Evolutionary conservation across 495 filamentous ascomycete genomes (phyloP), one percentile per base, ranked within the genome.

Genomic region (Daldinia childiae): DNA sequence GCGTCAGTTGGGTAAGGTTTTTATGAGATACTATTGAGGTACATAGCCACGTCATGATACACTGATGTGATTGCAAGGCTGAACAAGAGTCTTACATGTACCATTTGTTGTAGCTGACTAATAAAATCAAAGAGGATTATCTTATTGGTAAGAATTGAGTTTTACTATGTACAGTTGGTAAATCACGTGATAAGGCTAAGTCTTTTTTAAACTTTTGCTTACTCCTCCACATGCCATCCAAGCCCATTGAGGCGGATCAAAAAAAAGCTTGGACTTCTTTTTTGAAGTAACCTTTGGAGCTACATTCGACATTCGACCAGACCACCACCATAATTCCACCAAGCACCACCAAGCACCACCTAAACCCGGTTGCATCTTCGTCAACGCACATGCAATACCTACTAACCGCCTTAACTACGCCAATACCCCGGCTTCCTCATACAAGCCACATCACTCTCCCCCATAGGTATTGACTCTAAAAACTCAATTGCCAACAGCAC

Each of bases 231-330:
- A 34, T 48, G 62, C n/a, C n/a, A n/a, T n/a, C n/a, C n/a, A n/a
- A n/a, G n/a, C n/a, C n/a, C 43, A 58, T 41, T 41, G 26, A 17
- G 36, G 51, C 63, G 56, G 63, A 58, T 30, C 63, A 58, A 66
- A 27, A 58, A 66, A 27, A 64, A 54, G 50, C 50, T 54, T 30
- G 24, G 50, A 30, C 50, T 48, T 54, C 36, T 39, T 58, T 58
- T 39, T 58, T 58, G 54, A 38, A 58, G 54, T 43, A 39, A 48
- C 17, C 9, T 48, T 48, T 5, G 19, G 17, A 48, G 43, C 43
- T 54, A 30, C 50, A 30, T 54, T 30, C 7, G 26, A 30, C 50
- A 30, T 54, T 30, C 7, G 26, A 29, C 24, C 50, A 54, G 11
- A 11, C 26, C 50, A 54, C 50, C 50, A 52, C 50, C 24, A 54